phyloP scores from a whole-genome alignment of 2,329 filamentous ascomycete species.

The Arthrobotrys megalospora region DNA sequence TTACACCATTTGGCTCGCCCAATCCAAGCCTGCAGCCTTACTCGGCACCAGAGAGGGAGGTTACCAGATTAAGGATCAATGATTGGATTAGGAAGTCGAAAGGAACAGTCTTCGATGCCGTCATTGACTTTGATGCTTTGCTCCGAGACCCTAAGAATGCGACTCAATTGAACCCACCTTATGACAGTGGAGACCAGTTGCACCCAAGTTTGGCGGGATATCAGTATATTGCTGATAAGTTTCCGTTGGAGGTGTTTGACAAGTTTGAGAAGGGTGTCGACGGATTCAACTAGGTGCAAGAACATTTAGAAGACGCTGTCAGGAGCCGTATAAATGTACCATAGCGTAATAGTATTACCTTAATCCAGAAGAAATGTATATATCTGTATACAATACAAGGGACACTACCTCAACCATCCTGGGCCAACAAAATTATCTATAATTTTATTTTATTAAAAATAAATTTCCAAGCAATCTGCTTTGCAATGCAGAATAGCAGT shows the following conservation, averaged over 20 bases:
- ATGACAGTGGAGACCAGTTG: conserved; percentile 76
- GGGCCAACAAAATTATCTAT: too few species aligned
- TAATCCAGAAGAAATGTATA: neutral
- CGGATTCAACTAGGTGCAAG: conserved; percentile 38
- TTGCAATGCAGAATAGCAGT: neutral
- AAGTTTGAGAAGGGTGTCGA: conserved; percentile 54
- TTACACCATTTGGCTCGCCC: conserved; percentile 75
- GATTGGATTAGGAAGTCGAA: conserved; percentile 72
- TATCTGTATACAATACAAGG: too few species aligned
- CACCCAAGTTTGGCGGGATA: conserved; percentile 76
- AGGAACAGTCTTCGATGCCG: conserved; percentile 73
- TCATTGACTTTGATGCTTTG: conserved; percentile 76
- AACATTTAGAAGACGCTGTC: too few species aligned
- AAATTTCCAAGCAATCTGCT: neutral
- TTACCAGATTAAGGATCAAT: conserved; percentile 74
- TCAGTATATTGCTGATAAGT: conserved; percentile 73
- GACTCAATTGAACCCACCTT: conserved; percentile 71
- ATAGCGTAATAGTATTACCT: neutral
- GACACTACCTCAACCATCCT: too few species aligned
- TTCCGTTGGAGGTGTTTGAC: conserved; percentile 74
- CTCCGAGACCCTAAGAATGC: conserved; percentile 71
- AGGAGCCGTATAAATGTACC: neutral
- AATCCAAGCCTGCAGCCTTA: conserved; percentile 71
- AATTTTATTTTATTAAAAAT: too few species aligned
- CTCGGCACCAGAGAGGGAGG: conserved; percentile 72